Percentiles rank a stretch among this genome's conserved stretches.
phyloP scores from a whole-genome alignment of 2,329 filamentous ascomycete genomes.

The Cercospora nicotianae region DNA sequence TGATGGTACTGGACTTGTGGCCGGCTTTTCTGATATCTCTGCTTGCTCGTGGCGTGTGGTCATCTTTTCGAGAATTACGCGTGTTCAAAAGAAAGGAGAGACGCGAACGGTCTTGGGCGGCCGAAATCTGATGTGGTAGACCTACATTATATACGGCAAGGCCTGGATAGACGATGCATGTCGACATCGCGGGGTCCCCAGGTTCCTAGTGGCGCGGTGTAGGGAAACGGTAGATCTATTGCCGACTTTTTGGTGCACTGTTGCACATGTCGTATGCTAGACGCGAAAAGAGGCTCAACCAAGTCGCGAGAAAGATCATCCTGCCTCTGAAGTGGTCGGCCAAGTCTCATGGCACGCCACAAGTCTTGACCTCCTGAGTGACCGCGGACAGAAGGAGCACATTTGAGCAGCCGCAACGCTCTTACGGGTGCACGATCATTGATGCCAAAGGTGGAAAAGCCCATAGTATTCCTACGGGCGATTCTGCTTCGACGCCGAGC shows the following conservation, averaged over 20 bases:
- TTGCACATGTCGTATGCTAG: neutral
- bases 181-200: neutral
- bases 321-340: neutral
- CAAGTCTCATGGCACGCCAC: slow-evolving; percentile 11
- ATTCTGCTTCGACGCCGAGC: neutral
- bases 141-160: neutral
- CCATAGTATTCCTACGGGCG: neutral
- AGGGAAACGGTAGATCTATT: neutral
- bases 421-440: neutral
- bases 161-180: neutral
- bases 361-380: slow-evolving; percentile 2
- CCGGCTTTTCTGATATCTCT: neutral
- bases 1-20: neutral
- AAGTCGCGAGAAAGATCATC: slow-evolving; percentile 3
- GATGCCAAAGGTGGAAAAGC: neutral
- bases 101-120: neutral
- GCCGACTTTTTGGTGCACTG: neutral
- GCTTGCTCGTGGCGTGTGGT: neutral
- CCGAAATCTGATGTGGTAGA: neutral
- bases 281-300: neutral
- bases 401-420: neutral
- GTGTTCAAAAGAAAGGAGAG: neutral
- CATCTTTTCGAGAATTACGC: neutral
- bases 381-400: neutral
- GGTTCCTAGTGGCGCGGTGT: neutral